phyloP scores from a whole-genome alignment of 352 stramenopile genomes.

The Phytophthora uliginosa region DNA sequence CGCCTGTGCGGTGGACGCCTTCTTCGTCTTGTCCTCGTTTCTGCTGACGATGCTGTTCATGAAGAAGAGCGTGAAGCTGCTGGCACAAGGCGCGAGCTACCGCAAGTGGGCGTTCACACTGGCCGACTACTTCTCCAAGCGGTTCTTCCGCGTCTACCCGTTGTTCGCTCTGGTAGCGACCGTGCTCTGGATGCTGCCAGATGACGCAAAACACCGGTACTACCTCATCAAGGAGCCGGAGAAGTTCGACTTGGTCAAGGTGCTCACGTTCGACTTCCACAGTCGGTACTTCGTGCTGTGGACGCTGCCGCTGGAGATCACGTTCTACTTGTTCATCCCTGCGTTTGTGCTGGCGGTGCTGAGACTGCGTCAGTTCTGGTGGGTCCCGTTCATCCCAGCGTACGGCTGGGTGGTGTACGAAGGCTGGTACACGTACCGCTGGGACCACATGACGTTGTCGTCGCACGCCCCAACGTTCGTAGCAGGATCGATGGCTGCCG shows the following conservation, averaged over 20 bases:
- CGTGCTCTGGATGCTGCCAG: slow-evolving; percentile 39
- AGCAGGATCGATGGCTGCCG: slow-evolving; percentile 31
- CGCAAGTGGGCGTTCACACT: slow-evolving; percentile 35
- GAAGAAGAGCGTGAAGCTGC: slow-evolving; percentile 30
- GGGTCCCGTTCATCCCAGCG: slow-evolving; percentile 31
- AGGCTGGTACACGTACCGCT: slow-evolving; percentile 28
- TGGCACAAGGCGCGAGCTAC: slow-evolving; percentile 24
- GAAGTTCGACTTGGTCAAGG: slow-evolving; percentile 44
- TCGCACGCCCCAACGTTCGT: slow-evolving; percentile 41
- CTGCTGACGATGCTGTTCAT: slow-evolving; percentile 52
- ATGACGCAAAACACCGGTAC: slow-evolving; percentile 30
- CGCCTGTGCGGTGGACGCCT: slow-evolving; percentile 38
- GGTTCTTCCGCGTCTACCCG: slow-evolving; percentile 64
- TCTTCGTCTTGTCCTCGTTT: slow-evolving; percentile 59
- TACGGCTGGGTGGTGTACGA: slow-evolving; percentile 33
- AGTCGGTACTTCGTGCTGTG: slow-evolving; percentile 55
- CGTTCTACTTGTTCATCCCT: slow-evolving; percentile 55
- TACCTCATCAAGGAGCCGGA: slow-evolving; percentile 33
- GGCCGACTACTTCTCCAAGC: slow-evolving; percentile 38
- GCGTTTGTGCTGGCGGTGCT: slow-evolving; percentile 35
- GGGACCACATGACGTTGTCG: slow-evolving; percentile 27
- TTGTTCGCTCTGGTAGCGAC: slow-evolving; percentile 46
- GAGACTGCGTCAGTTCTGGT: slow-evolving; percentile 29
- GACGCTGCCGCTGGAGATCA: slow-evolving; percentile 36
- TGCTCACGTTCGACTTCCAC: slow-evolving; percentile 47